Evolutionary conservation across 2,329 filamentous ascomycete genomes (phyloP).

Genomic region (Arthrobotrys iridis): DNA sequence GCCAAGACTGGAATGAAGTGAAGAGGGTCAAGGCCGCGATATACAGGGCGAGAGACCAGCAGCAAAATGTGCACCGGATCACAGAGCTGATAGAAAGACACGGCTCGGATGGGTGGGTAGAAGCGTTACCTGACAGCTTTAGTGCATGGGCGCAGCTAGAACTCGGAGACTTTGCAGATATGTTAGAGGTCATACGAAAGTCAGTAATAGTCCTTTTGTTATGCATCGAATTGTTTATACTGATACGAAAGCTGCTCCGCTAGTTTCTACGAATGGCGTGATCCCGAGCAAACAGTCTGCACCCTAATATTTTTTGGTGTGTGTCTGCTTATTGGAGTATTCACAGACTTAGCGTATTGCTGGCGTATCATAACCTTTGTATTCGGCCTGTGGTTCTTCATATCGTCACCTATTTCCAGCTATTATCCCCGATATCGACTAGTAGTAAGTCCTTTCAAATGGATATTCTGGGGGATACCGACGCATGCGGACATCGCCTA

Average conservation of each 20-base stretch:
- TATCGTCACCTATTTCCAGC: slow-evolving; percentile 33
- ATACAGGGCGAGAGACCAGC: slow-evolving; percentile 6
- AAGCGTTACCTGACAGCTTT: slow-evolving; percentile 23
- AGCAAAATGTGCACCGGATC: slow-evolving; percentile 8
- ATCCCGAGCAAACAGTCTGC: slow-evolving; percentile 27
- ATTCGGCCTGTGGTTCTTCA: slow-evolving; percentile 46
- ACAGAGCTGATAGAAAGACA: slow-evolving; percentile 27
- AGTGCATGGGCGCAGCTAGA: slow-evolving; percentile 22
- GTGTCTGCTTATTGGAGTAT: slow-evolving; percentile 18
- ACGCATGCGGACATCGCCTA: slow-evolving; percentile 43
- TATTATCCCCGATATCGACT: slow-evolving; percentile 27
- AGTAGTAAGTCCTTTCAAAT: slow-evolving; percentile 37
- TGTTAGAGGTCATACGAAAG: slow-evolving; percentile 33
- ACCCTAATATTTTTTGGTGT: slow-evolving; percentile 28
- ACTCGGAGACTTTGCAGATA: slow-evolving; percentile 36
- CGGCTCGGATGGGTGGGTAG: slow-evolving; percentile 36
- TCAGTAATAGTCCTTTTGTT: background rate
- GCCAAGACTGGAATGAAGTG: slow-evolving; percentile 33
- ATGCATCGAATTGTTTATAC: background rate
- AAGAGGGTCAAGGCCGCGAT: slow-evolving; percentile 37
- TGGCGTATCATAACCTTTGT: slow-evolving; percentile 35
- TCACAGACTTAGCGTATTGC: slow-evolving; percentile 30
- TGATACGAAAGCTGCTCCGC: background rate
- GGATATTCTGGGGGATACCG: slow-evolving; percentile 46
- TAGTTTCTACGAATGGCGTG: slow-evolving; percentile 45